These are phyloP conservation scores for Entelexis sorbosivorans DNA, from an alignment of 1,139 yeast species.

Conservation along the genomic window DNA sequence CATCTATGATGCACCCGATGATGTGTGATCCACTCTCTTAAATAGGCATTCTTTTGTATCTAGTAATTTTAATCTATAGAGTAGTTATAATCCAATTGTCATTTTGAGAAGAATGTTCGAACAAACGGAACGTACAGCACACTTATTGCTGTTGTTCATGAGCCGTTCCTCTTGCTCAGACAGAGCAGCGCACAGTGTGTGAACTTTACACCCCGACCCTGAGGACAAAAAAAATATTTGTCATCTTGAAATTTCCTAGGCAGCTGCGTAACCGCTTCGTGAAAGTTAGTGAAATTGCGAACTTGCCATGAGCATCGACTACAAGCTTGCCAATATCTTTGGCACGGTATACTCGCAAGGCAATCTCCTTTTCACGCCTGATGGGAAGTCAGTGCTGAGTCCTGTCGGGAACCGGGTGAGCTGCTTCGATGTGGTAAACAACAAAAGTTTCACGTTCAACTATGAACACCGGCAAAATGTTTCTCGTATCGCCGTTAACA, in stretches of 20 bases:
- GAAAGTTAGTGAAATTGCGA: not conserved
- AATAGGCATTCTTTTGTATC: not conserved
- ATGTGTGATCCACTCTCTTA: not conserved
- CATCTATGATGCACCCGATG: slow-evolving; percentile 10
- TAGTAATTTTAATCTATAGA: not conserved
- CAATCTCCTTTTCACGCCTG: slow-evolving; percentile 73
- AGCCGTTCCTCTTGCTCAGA: too few species aligned
- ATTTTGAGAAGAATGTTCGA: too few species aligned
- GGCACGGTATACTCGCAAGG: slow-evolving; percentile 95
- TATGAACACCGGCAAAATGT: slow-evolving; percentile 89
- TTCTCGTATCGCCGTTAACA: slow-evolving; percentile 66
- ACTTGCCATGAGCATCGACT: slow-evolving; percentile 23
- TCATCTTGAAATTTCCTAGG: slow-evolving; percentile 28
- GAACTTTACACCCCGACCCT: not conserved
- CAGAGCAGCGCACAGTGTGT: too few species aligned
- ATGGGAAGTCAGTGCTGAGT: slow-evolving; percentile 70
- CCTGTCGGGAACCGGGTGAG: slow-evolving; percentile 94
- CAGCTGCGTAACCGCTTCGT: not conserved
- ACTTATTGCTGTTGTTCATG: too few species aligned
- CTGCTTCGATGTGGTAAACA: slow-evolving; percentile 74
- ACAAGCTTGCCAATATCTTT: slow-evolving; percentile 65
- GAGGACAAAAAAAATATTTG: slow-evolving; percentile 25
- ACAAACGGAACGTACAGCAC: too few species aligned
- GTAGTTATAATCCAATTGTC: not conserved
- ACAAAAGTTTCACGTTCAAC: slow-evolving; percentile 76